Conservation (phyloP, 1,284 basidiomycete genomes). For the Papiliotrema terrestris region DNA sequence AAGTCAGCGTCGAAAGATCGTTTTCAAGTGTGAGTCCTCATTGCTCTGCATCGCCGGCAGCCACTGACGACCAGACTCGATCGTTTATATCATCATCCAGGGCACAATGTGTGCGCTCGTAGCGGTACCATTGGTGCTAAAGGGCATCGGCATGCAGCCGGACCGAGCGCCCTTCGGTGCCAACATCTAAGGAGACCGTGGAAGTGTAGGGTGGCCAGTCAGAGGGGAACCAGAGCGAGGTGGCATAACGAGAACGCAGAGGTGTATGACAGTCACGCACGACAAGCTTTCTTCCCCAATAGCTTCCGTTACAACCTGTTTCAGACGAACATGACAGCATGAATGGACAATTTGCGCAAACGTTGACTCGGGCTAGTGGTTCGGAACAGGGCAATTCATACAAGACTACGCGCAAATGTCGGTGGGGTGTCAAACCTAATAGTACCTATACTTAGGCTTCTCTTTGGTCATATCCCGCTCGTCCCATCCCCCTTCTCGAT, state of each 20-base stretch:
- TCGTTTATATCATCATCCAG: slow-evolving; percentile 75
- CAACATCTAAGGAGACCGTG: slow-evolving; percentile 27
- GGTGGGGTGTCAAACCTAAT: too few species aligned
- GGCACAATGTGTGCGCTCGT: slow-evolving; percentile 69
- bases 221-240: not conserved
- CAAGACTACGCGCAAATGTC: too few species aligned
- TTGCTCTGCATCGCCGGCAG: not conserved
- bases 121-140: slow-evolving; percentile 52
- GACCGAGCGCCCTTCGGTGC: slow-evolving; percentile 46
- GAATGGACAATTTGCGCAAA: too few species aligned
- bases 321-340: too few species aligned
- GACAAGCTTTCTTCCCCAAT: not conserved
- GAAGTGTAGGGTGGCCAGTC: not conserved
- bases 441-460: slow-evolving; percentile 1
- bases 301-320: too few species aligned
- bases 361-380: too few species aligned
- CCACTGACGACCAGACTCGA: slow-evolving; percentile 51
- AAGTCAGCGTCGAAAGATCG: slow-evolving; percentile 79
- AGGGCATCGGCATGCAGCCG: slow-evolving; percentile 62
- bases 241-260: not conserved
- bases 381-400: too few species aligned
- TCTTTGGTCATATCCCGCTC: slow-evolving; percentile 5
- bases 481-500: slow-evolving; percentile 6
- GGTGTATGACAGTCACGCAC: not conserved
- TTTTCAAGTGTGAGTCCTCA: slow-evolving; percentile 50